Evolutionary conservation across 192 early-diverging fungal species (phyloP).

Genomic region (Linnemannia zychae): DNA sequence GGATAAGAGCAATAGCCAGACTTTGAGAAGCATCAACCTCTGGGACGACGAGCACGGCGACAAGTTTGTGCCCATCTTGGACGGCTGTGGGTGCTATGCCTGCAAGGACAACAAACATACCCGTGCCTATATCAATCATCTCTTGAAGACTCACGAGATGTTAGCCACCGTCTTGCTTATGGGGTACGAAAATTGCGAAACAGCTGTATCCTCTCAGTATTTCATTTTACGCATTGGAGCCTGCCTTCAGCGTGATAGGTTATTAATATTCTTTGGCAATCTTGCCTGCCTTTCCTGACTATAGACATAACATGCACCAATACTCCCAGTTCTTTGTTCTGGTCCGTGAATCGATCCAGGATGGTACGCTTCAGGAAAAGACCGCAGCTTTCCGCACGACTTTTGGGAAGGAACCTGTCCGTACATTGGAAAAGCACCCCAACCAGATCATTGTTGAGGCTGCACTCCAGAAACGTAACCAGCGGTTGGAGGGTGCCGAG

Average conservation of each 20-base stretch:
- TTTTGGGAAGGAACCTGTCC: slow-evolving; percentile 34
- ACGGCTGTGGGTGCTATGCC: slow-evolving; percentile 73
- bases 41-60: slow-evolving; percentile 66
- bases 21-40: slow-evolving; percentile 62
- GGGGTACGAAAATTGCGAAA: slow-evolving; percentile 45
- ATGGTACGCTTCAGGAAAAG: slow-evolving; percentile 33
- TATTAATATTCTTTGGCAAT: slow-evolving; percentile 9
- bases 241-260: too few species aligned
- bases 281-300: background rate
- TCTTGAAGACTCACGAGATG: slow-evolving; percentile 82
- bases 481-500: slow-evolving; percentile 41
- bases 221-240: too few species aligned
- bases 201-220: background rate
- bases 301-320: slow-evolving; percentile 55
- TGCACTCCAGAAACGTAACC: slow-evolving; percentile 33
- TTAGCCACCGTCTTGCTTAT: slow-evolving; percentile 79
- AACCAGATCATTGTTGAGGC: slow-evolving; percentile 42
- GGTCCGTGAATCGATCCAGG: slow-evolving; percentile 36
- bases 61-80: slow-evolving; percentile 73
- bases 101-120: slow-evolving; percentile 69
- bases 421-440: slow-evolving; percentile 31
- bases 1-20: background rate
- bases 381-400: background rate
- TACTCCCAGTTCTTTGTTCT: slow-evolving; percentile 48
- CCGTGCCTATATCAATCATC: slow-evolving; percentile 81